Conservation (phyloP, 1,284 basidiomycete species). For the Singerocomus inundabilis region DNA sequence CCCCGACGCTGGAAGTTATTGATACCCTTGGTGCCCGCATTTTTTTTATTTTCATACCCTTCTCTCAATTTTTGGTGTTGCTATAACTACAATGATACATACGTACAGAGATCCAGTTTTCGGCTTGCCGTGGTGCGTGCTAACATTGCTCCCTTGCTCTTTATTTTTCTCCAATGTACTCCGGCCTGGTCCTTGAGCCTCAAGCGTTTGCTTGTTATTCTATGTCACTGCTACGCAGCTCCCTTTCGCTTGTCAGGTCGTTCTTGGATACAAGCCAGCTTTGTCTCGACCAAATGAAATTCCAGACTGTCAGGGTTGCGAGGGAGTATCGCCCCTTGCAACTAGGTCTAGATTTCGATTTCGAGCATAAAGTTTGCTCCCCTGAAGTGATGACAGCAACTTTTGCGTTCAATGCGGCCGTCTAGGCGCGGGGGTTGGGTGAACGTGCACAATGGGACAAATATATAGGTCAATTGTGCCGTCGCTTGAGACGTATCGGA, state of each 20-base stretch:
- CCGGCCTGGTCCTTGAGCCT: conserved; percentile 22
- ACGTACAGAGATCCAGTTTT: neutral
- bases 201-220: conserved; percentile 14
- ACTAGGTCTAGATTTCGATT: neutral
- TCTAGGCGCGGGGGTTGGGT: too few relatives aligned
- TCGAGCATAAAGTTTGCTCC: too few relatives aligned
- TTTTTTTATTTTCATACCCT: conserved; percentile 24
- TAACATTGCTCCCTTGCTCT: neutral
- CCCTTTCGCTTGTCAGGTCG: neutral
- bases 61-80: conserved; percentile 2
- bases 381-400: too few relatives aligned
- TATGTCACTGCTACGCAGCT: conserved; percentile 2
- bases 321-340: neutral
- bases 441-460: too few relatives aligned
- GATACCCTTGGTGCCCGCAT: conserved; percentile 20
- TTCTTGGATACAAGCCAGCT: too few relatives aligned
- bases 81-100: neutral
- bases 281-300: too few relatives aligned
- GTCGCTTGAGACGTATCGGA: neutral
- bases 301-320: too few relatives aligned
- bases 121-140: neutral
- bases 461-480: too few relatives aligned
- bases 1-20: conserved; percentile 13
- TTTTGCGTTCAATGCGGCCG: neutral
- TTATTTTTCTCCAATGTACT: neutral